Conservation (phyloP, 2,329 filamentous ascomycete genomes). For the Ceratocystis ficicola region DNA sequence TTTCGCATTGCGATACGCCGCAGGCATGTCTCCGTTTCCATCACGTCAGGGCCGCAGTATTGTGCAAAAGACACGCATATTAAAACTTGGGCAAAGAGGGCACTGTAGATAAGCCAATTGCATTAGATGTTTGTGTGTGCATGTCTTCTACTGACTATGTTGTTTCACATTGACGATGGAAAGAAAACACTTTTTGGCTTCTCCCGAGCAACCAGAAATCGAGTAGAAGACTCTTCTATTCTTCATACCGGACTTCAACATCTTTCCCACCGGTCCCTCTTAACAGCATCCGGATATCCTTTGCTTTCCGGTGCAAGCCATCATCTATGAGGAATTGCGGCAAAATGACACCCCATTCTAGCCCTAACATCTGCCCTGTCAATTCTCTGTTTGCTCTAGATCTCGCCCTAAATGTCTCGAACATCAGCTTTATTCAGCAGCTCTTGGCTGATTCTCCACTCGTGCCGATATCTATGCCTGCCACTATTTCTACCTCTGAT, state of each 20-base stretch:
- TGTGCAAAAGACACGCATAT: not conserved
- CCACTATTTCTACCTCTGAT: not conserved
- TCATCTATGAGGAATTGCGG: not conserved
- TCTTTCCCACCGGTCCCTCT: not conserved
- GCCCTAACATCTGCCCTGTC: not conserved
- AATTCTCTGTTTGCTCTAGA: constrained; percentile 6
- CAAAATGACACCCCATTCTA: not conserved
- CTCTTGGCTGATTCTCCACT: not conserved
- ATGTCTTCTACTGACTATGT: not conserved
- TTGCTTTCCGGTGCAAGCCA: not conserved
- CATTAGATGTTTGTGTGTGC: not conserved
- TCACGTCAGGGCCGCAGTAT: not conserved
- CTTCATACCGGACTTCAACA: not conserved
- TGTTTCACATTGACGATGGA: not conserved
- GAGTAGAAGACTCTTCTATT: not conserved
- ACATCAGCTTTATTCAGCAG: not conserved
- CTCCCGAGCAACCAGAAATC: not conserved
- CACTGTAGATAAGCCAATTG: not conserved
- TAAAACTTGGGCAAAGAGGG: not conserved
- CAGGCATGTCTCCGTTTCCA: not conserved
- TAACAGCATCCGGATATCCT: not conserved
- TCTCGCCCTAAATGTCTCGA: constrained; percentile 1
- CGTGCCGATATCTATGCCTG: no score
- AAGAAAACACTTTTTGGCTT: not conserved
- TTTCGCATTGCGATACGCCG: not conserved